These are phyloP conservation scores for Aspergillus sp. DNA, from an alignment of 2,329 filamentous ascomycete species.

Conservation along the genomic window DNA sequence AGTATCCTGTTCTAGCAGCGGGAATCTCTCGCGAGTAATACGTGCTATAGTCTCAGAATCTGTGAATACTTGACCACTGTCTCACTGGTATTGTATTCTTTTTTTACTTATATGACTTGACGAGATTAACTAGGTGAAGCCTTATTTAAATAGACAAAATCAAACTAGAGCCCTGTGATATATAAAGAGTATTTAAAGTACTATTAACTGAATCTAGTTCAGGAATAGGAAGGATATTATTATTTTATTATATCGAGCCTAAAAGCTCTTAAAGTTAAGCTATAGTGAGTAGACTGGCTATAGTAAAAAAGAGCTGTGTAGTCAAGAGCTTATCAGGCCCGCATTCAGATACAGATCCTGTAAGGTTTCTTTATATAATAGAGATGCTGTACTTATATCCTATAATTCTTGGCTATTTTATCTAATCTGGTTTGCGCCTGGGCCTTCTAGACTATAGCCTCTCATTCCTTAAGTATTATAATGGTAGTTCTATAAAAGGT, in stretches of 20 bases:
- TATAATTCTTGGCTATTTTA: conserved; percentile 1
- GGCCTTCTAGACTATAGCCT: conserved; percentile 1
- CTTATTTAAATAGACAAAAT: conserved; percentile 1
- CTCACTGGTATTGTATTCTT: neutral
- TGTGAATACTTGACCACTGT: neutral
- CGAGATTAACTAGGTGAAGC: neutral
- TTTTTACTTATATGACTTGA: conserved; percentile 1
- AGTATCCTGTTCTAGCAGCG: neutral
- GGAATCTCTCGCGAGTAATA: conserved; percentile 3
- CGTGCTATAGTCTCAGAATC: conserved; percentile 3
- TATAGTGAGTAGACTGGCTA: neutral
- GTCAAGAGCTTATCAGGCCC: neutral
- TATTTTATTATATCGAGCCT: conserved; percentile 2
- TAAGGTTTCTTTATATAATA: neutral
- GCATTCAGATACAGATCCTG: neutral
- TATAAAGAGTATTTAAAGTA: neutral
- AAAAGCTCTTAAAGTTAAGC: conserved; percentile 1
- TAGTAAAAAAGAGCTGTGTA: neutral
- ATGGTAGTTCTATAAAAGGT: conserved; percentile 1
- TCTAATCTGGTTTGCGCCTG: conserved; percentile 1
- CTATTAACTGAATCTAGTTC: neutral
- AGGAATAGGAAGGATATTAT: conserved; percentile 1
- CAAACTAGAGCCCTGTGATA: neutral
- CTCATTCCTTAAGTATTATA: neutral
- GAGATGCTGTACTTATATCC: conserved; percentile 1